A percentile compares a stretch with the other conserved stretches of the same genome.
These are phyloP conservation scores for Phanerochaete carnosa DNA, from an alignment of 768 basidiomycete genomes.

Conservation along the genomic window DNA sequence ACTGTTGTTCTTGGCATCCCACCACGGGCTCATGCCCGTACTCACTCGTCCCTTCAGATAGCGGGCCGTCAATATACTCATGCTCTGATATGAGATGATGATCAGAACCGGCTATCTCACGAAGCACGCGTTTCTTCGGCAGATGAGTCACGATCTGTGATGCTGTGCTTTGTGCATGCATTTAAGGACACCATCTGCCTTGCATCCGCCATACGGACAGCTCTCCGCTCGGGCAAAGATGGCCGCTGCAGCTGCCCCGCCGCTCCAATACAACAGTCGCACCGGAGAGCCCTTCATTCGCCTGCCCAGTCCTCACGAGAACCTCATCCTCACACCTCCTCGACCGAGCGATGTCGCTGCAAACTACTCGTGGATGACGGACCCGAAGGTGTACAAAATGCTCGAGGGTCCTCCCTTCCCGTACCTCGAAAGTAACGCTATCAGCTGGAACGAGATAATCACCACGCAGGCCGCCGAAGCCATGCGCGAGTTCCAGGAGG, in stretches of 20 bases:
- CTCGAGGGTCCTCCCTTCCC: conserved; percentile 50
- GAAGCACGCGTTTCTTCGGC: too few species aligned
- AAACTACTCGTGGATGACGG: conserved; percentile 41
- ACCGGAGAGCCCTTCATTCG: conserved; percentile 55
- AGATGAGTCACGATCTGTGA: too few species aligned
- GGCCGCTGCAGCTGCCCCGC: conserved; percentile 5
- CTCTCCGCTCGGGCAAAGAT: neutral
- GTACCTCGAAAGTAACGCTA: conserved; percentile 42
- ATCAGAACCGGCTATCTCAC: too few species aligned
- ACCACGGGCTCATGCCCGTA: neutral
- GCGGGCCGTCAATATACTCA: too few species aligned
- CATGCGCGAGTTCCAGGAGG: conserved; percentile 29
- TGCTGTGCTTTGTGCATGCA: too few species aligned
- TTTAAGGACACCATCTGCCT: neutral
- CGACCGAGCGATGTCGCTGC: conserved; percentile 39
- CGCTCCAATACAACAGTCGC: conserved; percentile 31
- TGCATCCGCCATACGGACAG: neutral
- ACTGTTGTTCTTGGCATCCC: neutral
- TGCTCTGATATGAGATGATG: too few species aligned
- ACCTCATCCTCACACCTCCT: conserved; percentile 58
- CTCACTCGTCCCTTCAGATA: too few species aligned
- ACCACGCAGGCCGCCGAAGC: conserved; percentile 29
- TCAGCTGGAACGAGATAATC: conserved; percentile 33
- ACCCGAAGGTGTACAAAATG: conserved; percentile 41
- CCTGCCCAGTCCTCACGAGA: conserved; percentile 46